phyloP scores from a whole-genome alignment of 495 filamentous ascomycete species.

The Neurospora sp. region DNA sequence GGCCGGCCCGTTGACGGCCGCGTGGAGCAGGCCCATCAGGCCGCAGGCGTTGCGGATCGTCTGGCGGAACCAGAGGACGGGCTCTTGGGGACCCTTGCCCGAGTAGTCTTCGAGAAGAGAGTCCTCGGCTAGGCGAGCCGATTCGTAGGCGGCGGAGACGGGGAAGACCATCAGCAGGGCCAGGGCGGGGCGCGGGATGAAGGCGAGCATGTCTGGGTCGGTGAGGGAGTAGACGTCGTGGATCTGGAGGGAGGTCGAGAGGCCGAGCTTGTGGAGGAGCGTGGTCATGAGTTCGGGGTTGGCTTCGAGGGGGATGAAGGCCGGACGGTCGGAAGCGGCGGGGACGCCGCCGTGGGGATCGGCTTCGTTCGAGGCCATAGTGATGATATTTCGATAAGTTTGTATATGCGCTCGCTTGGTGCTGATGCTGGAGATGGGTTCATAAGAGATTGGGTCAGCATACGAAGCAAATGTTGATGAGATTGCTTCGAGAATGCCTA shows the following conservation, averaged over 20 bases:
- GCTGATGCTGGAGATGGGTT: neutral
- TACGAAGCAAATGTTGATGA: no score
- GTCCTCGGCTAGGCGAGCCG: slow-evolving; percentile 55
- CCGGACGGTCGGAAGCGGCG: slow-evolving; percentile 16
- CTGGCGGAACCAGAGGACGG: slow-evolving; percentile 75
- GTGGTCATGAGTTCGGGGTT: slow-evolving; percentile 76
- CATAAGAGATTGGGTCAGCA: neutral
- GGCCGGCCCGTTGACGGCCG: no score
- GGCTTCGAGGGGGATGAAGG: slow-evolving; percentile 43
- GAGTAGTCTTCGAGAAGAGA: slow-evolving; percentile 35
- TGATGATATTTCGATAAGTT: slow-evolving; percentile 2
- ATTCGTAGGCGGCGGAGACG: slow-evolving; percentile 59
- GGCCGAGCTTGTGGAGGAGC: slow-evolving; percentile 65
- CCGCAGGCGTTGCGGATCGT: slow-evolving; percentile 81
- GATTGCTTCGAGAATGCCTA: neutral
- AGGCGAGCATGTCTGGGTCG: slow-evolving; percentile 65
- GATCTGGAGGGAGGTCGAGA: slow-evolving; percentile 54
- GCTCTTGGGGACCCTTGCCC: slow-evolving; percentile 33
- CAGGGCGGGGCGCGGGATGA: slow-evolving; percentile 73
- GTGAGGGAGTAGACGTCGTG: slow-evolving; percentile 80
- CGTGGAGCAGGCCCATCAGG: slow-evolving; percentile 68
- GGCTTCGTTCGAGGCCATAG: slow-evolving; percentile 18
- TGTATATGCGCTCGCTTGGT: neutral
- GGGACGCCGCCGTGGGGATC: slow-evolving; percentile 3
- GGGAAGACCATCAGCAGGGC: slow-evolving; percentile 83